Percentiles rank a stretch among this genome's conserved stretches.
These are phyloP conservation scores for Claviceps monticola DNA, from an alignment of 2,329 filamentous ascomycete genomes.

Conservation along the genomic window DNA sequence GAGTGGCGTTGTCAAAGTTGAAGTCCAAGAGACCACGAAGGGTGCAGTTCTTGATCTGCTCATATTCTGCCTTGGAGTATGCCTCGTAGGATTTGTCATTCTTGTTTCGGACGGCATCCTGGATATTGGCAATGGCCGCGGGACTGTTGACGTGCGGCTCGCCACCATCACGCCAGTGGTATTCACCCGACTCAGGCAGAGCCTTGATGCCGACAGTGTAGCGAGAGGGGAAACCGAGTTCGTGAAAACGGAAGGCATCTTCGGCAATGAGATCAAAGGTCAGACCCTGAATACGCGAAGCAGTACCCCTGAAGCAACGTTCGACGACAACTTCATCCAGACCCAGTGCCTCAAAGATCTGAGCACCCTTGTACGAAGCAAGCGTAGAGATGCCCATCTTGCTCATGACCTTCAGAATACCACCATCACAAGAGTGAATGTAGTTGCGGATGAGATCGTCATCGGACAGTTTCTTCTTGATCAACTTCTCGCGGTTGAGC, in stretches of 20 bases:
- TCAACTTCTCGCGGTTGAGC: slow-evolving; percentile 84
- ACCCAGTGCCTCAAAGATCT: slow-evolving; percentile 93
- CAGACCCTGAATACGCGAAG: slow-evolving; percentile 84
- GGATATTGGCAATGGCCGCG: slow-evolving; percentile 87
- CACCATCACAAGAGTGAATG: slow-evolving; percentile 90
- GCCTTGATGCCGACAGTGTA: slow-evolving; percentile 64
- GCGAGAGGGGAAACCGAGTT: slow-evolving; percentile 77
- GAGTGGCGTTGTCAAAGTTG: slow-evolving; percentile 73
- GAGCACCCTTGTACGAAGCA: slow-evolving; percentile 91
- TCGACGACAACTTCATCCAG: slow-evolving; percentile 87
- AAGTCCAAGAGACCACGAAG: slow-evolving; percentile 90
- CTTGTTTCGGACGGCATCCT: slow-evolving; percentile 91
- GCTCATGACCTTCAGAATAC: slow-evolving; percentile 97
- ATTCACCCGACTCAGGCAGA: slow-evolving; percentile 85
- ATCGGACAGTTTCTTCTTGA: slow-evolving; percentile 75
- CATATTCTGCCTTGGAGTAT: slow-evolving; percentile 84
- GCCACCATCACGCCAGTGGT: slow-evolving; percentile 95
- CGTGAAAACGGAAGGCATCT: slow-evolving; percentile 88
- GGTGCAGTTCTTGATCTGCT: slow-evolving; percentile 93
- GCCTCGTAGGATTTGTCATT: slow-evolving; percentile 98
- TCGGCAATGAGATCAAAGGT: slow-evolving; percentile 90
- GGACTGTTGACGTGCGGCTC: slow-evolving; percentile 94
- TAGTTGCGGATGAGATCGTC: slow-evolving; percentile 86
- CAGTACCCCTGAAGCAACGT: slow-evolving; percentile 86
- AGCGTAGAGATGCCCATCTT: slow-evolving; percentile 99